Conservation (phyloP, 2,329 filamentous ascomycete species). For the Paecilomyces fulvus region DNA sequence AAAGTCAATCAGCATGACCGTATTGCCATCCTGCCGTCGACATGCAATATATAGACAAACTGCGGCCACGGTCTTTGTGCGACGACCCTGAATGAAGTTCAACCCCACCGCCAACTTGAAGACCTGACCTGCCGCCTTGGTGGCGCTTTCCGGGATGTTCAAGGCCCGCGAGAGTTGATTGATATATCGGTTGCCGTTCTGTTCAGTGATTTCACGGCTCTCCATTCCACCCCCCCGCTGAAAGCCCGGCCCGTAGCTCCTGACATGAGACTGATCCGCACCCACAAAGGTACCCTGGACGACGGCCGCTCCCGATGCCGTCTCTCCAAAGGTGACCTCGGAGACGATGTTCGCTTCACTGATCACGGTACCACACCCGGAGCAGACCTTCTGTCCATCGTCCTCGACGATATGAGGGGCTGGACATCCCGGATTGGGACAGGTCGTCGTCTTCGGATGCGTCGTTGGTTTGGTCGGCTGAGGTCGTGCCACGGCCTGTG, state of each 20-base stretch:
- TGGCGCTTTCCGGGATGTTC: conserved; percentile 49
- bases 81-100: conserved; percentile 79
- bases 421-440: conserved; percentile 38
- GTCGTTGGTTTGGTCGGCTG: conserved; percentile 24
- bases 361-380: conserved; percentile 74
- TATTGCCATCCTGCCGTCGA: conserved; percentile 68
- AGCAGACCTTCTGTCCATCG: conserved; percentile 54
- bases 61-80: conserved; percentile 76
- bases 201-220: conserved; percentile 41
- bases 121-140: conserved; percentile 60
- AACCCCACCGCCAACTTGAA: conserved; percentile 67
- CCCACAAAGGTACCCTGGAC: conserved; percentile 85
- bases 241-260: conserved; percentile 45
- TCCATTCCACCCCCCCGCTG: conserved; percentile 41
- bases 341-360: conserved; percentile 84
- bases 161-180: conserved; percentile 32
- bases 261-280: conserved; percentile 73
- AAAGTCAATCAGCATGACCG: conserved; percentile 90
- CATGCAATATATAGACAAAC: conserved; percentile 87
- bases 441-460: conserved; percentile 32
- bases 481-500: conserved; percentile 22
- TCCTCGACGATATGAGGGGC: conserved; percentile 39
- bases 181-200: conserved; percentile 37
- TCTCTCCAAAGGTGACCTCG: conserved; percentile 87
- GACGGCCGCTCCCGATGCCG: conserved; percentile 72